Evolutionary conservation across 305 asterid species (phyloP), one percentile per base, ranked within the genome.

Genomic region (Lippia alba): DNA sequence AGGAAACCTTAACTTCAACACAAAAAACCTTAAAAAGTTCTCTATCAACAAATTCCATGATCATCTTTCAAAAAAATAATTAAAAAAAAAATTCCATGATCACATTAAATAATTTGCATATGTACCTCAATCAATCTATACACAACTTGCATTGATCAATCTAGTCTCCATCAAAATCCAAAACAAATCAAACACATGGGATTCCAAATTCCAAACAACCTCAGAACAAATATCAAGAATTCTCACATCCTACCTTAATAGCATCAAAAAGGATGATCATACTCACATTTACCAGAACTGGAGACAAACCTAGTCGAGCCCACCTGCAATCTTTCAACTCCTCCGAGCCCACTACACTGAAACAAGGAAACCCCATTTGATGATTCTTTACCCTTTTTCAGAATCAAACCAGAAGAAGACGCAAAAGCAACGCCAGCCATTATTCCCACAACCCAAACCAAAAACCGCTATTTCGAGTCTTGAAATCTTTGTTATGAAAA

Each of bases 351-450:
- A 71, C 41, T 76, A 14, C 58, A 84, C 39, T 78, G 87, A 56
- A 67, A 55, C 48, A 81, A 46, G 0, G 81, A 67, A 53, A 73
- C 72, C 20, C 86, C 90, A 76, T 70, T 77, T 10, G 61, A 56
- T 12, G 83, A 78, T 32, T 82, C 83, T 71, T 20, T 68, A 18
- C 51, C 67, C 72, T 72, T 77, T 72, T 80, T 83, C 73, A 83
- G 58, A 67, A 83, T 67, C 72, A 83, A 79, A 50, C 67, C 78
- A 64, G 86, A 81, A 68, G 83, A 80, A 63, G 78, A 81, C 1
- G 81, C 64, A 74, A 71, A 78, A 76, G 82, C 75, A 75, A 77
- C 45, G 72, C 74, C 69, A 49, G 88, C 89, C 94, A 87, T 76
- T 11, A 68, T 45, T 49, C 46, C 10, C 12, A 44, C 45, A 17